Conservation (phyloP, 805 yeast species). For the Starmerella bombicola region DNA sequence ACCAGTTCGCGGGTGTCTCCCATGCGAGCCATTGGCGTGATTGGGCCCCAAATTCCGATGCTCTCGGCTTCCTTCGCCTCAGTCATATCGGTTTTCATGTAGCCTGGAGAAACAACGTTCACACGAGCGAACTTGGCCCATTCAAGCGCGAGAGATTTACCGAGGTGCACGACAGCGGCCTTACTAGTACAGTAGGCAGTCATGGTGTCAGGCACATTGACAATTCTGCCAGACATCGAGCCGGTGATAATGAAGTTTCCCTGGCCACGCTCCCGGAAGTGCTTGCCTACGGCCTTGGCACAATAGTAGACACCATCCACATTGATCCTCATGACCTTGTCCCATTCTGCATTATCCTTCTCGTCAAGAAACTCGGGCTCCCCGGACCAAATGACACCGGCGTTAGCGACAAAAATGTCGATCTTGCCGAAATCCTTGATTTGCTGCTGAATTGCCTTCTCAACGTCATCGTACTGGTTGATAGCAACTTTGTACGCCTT, state of each 20-base stretch:
- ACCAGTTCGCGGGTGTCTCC: conserved; percentile 51
- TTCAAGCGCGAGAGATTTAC: conserved; percentile 70
- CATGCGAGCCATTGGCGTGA: conserved; percentile 42
- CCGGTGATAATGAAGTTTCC: conserved; percentile 80
- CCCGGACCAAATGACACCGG: conserved; percentile 76
- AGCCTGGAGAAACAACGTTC: conserved; percentile 73
- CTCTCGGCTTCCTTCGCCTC: conserved; percentile 36
- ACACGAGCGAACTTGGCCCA: conserved; percentile 79
- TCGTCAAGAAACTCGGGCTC: conserved; percentile 43
- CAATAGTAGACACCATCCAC: conserved; percentile 72
- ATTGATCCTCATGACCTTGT: conserved; percentile 59
- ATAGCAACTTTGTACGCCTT: conserved; percentile 55
- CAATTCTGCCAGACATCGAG: conserved; percentile 80
- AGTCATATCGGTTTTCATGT: conserved; percentile 59
- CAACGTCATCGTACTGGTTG: conserved; percentile 40
- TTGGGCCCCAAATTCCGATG: conserved; percentile 37
- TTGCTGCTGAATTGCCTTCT: conserved; percentile 38
- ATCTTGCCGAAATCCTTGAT: conserved; percentile 63
- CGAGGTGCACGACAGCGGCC: conserved; percentile 69
- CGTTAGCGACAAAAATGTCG: conserved; percentile 79
- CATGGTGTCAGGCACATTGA: conserved; percentile 77
- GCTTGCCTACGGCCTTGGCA: conserved; percentile 60
- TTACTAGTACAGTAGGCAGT: conserved; percentile 76
- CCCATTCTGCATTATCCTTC: conserved; percentile 51
- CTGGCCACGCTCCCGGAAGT: conserved; percentile 60